A percentile compares a stretch with the other conserved stretches of the same genome.
phyloP scores from a whole-genome alignment of 441 rosid species.

The Corymbia citriodora region DNA sequence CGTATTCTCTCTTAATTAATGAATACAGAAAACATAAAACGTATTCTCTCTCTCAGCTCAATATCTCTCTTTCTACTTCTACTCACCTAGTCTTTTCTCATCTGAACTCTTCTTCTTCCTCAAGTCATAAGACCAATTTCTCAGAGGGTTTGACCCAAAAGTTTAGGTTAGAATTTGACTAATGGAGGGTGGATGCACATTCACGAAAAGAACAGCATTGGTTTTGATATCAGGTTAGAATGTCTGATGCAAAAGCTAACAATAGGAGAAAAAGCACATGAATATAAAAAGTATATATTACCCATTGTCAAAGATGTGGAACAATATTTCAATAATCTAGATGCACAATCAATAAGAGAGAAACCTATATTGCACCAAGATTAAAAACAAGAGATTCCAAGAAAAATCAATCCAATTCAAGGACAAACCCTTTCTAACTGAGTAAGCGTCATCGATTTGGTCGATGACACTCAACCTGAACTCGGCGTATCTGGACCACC shows the following conservation, averaged over 20 bases:
- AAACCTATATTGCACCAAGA: background rate
- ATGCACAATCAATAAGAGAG: background rate
- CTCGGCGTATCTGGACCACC: background rate
- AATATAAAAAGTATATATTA: too few relatives aligned
- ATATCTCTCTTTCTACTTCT: background rate
- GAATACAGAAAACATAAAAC: background rate
- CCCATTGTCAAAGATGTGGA: fast-evolving
- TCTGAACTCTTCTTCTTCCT: background rate
- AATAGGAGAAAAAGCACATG: background rate
- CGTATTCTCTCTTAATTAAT: background rate
- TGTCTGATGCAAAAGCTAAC: background rate
- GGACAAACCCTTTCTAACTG: background rate
- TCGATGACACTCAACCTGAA: background rate
- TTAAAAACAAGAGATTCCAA: background rate
- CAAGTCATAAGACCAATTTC: background rate
- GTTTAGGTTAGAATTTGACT: too few relatives aligned
- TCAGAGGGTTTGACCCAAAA: background rate
- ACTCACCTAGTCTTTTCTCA: background rate
- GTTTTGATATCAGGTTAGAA: too few relatives aligned
- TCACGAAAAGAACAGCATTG: too few relatives aligned
- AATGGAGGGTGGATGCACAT: too few relatives aligned
- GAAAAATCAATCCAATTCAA: background rate
- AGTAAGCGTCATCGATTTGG: background rate
- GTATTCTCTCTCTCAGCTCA: background rate
- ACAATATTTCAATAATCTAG: background rate